These are phyloP conservation scores for Pseudisothecium myosuroides DNA, from an alignment of 225 moss, liverwort and hornwort genomes.

Conservation along the genomic window DNA sequence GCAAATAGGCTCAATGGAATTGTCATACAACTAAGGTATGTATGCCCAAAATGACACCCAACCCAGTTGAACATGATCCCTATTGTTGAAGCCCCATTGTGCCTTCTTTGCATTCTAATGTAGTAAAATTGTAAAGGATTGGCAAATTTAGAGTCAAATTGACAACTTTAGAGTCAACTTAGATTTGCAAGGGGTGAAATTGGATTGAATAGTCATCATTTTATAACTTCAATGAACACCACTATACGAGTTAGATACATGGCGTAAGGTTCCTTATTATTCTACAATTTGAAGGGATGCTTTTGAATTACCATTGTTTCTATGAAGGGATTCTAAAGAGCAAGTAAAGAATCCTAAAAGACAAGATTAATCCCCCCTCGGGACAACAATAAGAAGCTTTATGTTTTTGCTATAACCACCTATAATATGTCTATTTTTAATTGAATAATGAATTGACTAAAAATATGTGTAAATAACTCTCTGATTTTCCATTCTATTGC, in stretches of 20 bases:
- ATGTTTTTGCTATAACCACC: neutral
- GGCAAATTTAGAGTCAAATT: neutral
- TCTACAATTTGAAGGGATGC: neutral
- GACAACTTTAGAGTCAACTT: neutral
- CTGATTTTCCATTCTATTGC: neutral
- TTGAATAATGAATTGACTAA: neutral
- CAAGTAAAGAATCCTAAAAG: neutral
- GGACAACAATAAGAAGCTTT: neutral
- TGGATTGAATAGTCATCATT: neutral
- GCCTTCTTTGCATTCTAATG: no score
- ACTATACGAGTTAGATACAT: accelerated
- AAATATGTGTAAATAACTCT: neutral
- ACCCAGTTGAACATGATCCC: no score
- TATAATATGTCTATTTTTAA: neutral
- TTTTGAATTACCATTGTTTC: no score
- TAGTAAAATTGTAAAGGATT: neutral
- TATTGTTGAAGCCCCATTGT: no score
- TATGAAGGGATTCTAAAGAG: accelerated
- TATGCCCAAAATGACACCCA: no score
- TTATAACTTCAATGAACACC: neutral
- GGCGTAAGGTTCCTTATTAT: neutral
- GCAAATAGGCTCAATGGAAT: neutral
- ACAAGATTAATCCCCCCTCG: neutral
- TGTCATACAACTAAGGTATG: no score
- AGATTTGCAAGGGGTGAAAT: accelerated